These are phyloP conservation scores for Tolypocladium sp. DNA, from an alignment of 2,329 filamentous ascomycete genomes.

Conservation along the genomic window DNA sequence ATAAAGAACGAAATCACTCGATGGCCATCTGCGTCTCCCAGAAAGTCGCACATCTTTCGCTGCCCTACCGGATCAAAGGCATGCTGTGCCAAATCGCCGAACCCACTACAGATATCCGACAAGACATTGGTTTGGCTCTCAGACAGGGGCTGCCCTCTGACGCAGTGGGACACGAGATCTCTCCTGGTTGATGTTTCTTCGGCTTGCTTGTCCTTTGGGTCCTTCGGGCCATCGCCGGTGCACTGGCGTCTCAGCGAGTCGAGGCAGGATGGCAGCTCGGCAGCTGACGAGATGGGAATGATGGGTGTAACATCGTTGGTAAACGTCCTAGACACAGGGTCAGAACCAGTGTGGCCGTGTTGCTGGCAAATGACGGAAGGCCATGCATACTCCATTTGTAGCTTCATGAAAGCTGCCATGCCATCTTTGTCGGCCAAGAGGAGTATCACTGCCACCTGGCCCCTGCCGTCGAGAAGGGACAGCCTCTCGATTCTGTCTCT, in stretches of 20 bases:
- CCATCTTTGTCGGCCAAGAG: slow-evolving; percentile 24
- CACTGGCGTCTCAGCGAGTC: slow-evolving; percentile 24
- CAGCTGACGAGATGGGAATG: slow-evolving; percentile 29
- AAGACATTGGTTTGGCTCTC: slow-evolving; percentile 16
- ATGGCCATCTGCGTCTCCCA: slow-evolving; percentile 19
- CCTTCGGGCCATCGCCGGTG: background rate
- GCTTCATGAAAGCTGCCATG: slow-evolving; percentile 25
- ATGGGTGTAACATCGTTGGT: slow-evolving; percentile 25
- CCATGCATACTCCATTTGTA: slow-evolving; percentile 33
- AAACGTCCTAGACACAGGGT: slow-evolving; percentile 18
- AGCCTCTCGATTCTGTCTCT: slow-evolving; percentile 29
- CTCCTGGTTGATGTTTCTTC: background rate
- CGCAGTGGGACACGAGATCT: slow-evolving; percentile 14
- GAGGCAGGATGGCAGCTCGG: slow-evolving; percentile 26
- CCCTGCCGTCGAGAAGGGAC: slow-evolving; percentile 27
- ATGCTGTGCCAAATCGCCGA: slow-evolving; percentile 16
- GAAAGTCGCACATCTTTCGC: slow-evolving; percentile 11
- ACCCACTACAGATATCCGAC: slow-evolving; percentile 15
- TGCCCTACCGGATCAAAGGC: slow-evolving; percentile 9
- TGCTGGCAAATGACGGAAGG: background rate
- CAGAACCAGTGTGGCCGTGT: background rate
- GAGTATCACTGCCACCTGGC: slow-evolving; percentile 33
- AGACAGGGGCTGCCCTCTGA: slow-evolving; percentile 16
- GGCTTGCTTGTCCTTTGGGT: background rate
- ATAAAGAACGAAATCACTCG: slow-evolving; percentile 20